A percentile compares a stretch with the other conserved stretches of the same genome.
phyloP scores from a whole-genome alignment of 1,284 basidiomycete genomes.

The Fomitopsis betulina region DNA sequence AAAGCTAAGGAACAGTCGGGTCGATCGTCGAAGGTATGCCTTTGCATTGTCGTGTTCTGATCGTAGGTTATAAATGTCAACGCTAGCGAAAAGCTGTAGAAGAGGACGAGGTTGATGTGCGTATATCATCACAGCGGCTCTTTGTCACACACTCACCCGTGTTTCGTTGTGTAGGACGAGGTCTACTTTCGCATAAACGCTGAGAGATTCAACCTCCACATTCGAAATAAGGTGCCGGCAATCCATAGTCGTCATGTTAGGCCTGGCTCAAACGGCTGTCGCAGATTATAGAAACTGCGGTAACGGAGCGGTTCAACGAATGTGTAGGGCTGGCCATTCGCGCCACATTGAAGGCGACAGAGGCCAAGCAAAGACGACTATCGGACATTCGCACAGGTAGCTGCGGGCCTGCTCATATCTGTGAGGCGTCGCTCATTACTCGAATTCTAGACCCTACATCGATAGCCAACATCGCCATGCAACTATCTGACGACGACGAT shows the following conservation, averaged over 20 bases:
- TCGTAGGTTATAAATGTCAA: neutral
- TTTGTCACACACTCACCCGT: neutral
- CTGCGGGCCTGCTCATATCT: neutral
- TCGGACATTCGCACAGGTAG: constrained; percentile 63
- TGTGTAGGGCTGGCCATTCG: constrained; percentile 69
- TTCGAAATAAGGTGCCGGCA: constrained; percentile 77
- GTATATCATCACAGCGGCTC: constrained; percentile 17
- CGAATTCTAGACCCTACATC: constrained; percentile 52
- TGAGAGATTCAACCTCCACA: constrained; percentile 83
- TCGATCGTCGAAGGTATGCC: constrained; percentile 47
- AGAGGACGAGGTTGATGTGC: constrained; percentile 63
- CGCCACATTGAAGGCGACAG: constrained; percentile 66
- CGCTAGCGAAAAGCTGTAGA: constrained; percentile 53
- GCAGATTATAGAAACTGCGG: constrained; percentile 74
- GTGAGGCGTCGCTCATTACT: neutral
- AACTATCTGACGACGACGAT: constrained; percentile 56
- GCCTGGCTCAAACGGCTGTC: neutral
- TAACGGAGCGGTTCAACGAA: constrained; percentile 74
- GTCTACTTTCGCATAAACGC: constrained; percentile 85
- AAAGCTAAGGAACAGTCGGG: constrained; percentile 48
- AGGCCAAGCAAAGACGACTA: constrained; percentile 57
- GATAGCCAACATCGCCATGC: constrained; percentile 51
- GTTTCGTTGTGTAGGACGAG: constrained; percentile 44
- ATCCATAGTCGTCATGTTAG: neutral
- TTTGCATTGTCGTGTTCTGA: neutral